Percentiles rank a stretch among this genome's conserved stretches.
Conservation (phyloP, 2,329 filamentous ascomycete species). For the Fusarium sp. region DNA sequence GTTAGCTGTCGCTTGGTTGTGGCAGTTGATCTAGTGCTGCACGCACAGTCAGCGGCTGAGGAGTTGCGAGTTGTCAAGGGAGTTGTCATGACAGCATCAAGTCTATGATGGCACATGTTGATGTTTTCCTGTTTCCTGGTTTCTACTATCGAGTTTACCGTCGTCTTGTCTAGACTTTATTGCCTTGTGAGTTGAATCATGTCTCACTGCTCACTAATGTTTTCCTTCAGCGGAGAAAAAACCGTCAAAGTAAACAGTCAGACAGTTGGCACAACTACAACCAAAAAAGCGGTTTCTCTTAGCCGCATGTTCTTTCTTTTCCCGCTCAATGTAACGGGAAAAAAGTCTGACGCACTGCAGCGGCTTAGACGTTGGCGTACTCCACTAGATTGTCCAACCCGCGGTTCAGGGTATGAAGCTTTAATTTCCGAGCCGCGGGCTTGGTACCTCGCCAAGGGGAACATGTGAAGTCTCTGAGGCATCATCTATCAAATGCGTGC, state of each 20-base stretch:
- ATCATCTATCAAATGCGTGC: not conserved
- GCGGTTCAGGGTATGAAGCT: not conserved
- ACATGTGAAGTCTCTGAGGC: not conserved
- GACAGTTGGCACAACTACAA: slow-evolving; percentile 1
- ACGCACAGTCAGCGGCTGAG: not conserved
- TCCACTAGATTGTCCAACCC: not conserved
- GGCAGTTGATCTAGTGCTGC: not conserved
- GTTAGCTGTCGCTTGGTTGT: not conserved
- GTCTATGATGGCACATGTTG: not conserved
- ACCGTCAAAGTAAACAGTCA: not conserved
- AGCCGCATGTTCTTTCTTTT: not conserved
- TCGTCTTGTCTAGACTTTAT: not conserved
- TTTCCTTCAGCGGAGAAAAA: not conserved
- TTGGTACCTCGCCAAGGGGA: not conserved
- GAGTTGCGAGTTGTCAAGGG: not conserved
- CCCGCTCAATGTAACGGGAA: not conserved
- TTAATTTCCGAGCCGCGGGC: not conserved
- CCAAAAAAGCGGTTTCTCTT: not conserved
- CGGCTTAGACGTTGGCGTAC: not conserved
- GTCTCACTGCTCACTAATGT: not conserved
- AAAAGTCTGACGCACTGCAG: not conserved
- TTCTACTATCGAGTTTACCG: not conserved
- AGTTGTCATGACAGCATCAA: slow-evolving; percentile 15
- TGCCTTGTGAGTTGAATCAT: not conserved
- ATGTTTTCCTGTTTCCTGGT: not conserved